phyloP scores from a whole-genome alignment of 2,329 filamentous ascomycete species.

The Teratosphaeria gauchensis region DNA sequence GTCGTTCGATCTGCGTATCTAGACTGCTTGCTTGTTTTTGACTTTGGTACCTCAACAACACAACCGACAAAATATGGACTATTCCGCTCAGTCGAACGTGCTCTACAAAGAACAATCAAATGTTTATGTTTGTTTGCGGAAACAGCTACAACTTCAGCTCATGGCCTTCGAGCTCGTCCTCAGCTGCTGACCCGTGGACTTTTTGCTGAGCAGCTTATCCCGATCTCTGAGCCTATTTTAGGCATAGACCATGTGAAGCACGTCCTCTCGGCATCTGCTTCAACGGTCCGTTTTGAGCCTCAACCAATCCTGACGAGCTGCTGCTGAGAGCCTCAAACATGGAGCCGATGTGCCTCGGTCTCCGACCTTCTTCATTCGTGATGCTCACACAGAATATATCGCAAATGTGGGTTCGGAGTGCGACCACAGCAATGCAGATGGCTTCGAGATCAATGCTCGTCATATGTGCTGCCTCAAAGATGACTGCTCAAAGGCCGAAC shows the following conservation, averaged over 20 bases:
- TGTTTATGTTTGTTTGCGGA: not conserved
- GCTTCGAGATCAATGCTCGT: too few species aligned
- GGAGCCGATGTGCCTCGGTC: not conserved
- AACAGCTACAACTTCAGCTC: not conserved
- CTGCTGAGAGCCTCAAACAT: not conserved
- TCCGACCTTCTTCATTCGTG: not conserved
- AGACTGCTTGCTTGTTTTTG: not conserved
- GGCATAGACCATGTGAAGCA: not conserved
- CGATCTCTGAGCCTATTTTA: not conserved
- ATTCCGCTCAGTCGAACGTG: too few species aligned
- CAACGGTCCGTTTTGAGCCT: not conserved
- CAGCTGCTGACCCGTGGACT: not conserved
- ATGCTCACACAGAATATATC: not conserved
- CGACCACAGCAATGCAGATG: too few species aligned
- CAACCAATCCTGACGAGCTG: not conserved
- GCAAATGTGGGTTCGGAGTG: not conserved
- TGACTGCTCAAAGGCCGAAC: not conserved
- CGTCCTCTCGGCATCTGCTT: not conserved
- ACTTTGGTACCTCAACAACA: not conserved
- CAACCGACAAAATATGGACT: not conserved
- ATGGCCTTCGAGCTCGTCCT: not conserved
- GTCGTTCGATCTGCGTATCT: not conserved
- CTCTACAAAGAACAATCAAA: not conserved
- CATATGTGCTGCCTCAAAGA: not conserved
- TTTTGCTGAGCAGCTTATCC: not conserved